phyloP scores from a whole-genome alignment of 805 yeast species.

The Wickerhamomyces subpelliculosus region DNA sequence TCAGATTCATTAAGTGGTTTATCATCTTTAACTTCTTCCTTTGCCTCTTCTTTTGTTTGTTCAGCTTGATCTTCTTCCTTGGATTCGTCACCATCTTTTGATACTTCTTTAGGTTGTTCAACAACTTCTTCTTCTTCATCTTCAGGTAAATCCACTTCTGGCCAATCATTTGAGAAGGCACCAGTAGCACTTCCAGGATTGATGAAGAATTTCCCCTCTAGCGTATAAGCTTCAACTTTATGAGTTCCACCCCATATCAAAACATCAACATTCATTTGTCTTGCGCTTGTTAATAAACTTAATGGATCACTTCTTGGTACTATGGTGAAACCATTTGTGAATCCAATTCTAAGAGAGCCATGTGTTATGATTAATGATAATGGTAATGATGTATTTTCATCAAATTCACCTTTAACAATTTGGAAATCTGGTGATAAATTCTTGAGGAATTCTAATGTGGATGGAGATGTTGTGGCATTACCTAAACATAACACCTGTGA shows the following conservation, averaged over 20 bases:
- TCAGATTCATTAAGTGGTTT: conserved; percentile 6
- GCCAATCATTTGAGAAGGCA: conserved; percentile 65
- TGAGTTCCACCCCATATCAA: conserved; percentile 92
- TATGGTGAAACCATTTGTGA: conserved; percentile 76
- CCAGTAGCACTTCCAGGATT: conserved; percentile 98
- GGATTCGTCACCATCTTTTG: conserved; percentile 9
- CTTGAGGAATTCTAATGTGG: conserved; percentile 57
- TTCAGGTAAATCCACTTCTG: conserved; percentile 38
- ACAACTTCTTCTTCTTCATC: conserved; percentile 20
- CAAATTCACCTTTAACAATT: conserved; percentile 79
- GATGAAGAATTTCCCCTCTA: conserved; percentile 90
- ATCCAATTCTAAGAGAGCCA: conserved; percentile 74
- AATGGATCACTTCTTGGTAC: conserved; percentile 87
- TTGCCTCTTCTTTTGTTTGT: conserved; percentile 25
- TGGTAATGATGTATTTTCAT: conserved; percentile 46
- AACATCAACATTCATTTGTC: conserved; percentile 89
- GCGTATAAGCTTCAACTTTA: conserved; percentile 84
- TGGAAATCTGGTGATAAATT: conserved; percentile 66
- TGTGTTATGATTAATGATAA: conserved; percentile 55
- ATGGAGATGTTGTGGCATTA: conserved; percentile 63
- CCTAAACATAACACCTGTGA: conserved; percentile 83
- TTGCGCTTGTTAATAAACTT: conserved; percentile 71
- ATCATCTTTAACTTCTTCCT: conserved; percentile 23
- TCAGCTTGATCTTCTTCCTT: conserved; percentile 28
- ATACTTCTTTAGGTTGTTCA: conserved; percentile 24